Percentiles rank a stretch among this genome's conserved stretches.
These are phyloP conservation scores for Coprinopsis sp. DNA, from an alignment of 768 basidiomycete genomes.

Conservation along the genomic window DNA sequence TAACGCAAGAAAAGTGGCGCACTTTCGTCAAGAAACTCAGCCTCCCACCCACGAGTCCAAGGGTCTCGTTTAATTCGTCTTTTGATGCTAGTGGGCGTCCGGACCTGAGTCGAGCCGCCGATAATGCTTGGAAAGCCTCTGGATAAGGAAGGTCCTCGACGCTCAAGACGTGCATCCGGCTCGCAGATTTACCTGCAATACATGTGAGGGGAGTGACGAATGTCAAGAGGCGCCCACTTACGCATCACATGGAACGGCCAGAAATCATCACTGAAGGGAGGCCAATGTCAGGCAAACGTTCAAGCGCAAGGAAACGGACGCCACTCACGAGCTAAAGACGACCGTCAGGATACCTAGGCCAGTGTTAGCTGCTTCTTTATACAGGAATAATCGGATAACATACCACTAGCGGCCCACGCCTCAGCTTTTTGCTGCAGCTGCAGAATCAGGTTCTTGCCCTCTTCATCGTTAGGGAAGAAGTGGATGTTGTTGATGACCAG, in stretches of 20 bases:
- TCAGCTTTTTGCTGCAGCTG: constrained; percentile 86
- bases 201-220: neutral
- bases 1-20: neutral
- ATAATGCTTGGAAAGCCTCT: constrained; percentile 57
- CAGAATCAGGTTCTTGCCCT: constrained; percentile 69
- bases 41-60: constrained; percentile 71
- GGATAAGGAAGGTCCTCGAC: constrained; percentile 61
- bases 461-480: constrained; percentile 71
- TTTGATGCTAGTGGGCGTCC: constrained; percentile 25
- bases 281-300: constrained; percentile 11
- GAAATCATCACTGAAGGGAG: constrained; percentile 67
- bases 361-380: neutral
- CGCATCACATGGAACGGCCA: constrained; percentile 73
- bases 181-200: constrained; percentile 57
- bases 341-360: constrained; percentile 64
- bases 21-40: constrained; percentile 71
- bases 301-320: constrained; percentile 6
- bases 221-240: constrained; percentile 28
- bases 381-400: constrained; percentile 16
- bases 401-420: constrained; percentile 78
- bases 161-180: constrained; percentile 41
- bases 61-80: constrained; percentile 39
- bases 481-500: constrained; percentile 80
- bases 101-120: constrained; percentile 43
- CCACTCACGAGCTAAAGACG: constrained; percentile 72